These are phyloP conservation scores for Brassica incana DNA, from an alignment of 345 rosid genomes.

Conservation along the genomic window DNA sequence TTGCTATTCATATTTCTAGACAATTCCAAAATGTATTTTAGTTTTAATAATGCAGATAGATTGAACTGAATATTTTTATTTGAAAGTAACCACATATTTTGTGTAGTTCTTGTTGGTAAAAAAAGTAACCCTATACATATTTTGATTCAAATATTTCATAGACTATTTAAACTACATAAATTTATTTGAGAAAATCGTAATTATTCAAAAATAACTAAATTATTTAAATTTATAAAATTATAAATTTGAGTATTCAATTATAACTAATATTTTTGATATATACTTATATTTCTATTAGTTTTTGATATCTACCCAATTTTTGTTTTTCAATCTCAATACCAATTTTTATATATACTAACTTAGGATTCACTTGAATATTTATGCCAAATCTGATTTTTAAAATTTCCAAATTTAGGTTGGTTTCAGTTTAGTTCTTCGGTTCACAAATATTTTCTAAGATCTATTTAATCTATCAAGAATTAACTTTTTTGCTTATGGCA, in stretches of 20 bases:
- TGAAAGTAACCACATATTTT: not conserved
- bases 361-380: not conserved
- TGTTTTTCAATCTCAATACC: too few relatives aligned
- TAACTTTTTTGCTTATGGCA: not conserved
- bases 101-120: not conserved
- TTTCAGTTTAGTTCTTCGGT: not conserved
- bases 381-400: not conserved
- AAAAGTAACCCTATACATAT: not conserved
- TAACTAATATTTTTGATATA: too few relatives aligned
- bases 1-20: too few relatives aligned
- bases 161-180: too few relatives aligned
- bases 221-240: too few relatives aligned
- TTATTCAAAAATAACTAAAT: not conserved
- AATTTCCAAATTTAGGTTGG: not conserved
- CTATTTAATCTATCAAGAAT: not conserved
- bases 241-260: not conserved
- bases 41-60: too few relatives aligned
- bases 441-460: not conserved
- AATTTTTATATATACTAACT: too few relatives aligned
- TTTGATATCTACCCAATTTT: too few relatives aligned
- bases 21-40: too few relatives aligned
- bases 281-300: not conserved
- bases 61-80: not conserved
- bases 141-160: too few relatives aligned
- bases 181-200: too few relatives aligned